These are phyloP conservation scores for Gaeumannomyces tritici DNA, from an alignment of 2,329 filamentous ascomycete genomes.

Conservation along the genomic window DNA sequence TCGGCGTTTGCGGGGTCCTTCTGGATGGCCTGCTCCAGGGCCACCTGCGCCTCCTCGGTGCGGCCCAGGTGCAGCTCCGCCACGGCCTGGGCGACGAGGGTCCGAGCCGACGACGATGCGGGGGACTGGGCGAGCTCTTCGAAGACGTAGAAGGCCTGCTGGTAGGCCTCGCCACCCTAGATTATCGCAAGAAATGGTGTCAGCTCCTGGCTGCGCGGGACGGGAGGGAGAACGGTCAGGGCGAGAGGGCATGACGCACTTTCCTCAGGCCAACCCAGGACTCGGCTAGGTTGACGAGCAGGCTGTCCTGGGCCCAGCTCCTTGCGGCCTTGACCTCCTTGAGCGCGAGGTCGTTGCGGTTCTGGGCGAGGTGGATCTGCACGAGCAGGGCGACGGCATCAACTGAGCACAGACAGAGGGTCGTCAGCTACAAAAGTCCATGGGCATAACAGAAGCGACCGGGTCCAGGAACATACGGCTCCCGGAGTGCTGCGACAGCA, in stretches of 20 bases:
- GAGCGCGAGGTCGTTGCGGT: slow-evolving; percentile 78
- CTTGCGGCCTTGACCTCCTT: slow-evolving; percentile 83
- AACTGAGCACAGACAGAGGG: slow-evolving; percentile 26
- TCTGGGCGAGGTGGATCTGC: slow-evolving; percentile 87
- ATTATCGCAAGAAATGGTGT: slow-evolving; percentile 7
- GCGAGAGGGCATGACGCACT: slow-evolving; percentile 38
- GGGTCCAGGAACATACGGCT: slow-evolving; percentile 55
- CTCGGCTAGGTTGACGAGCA: slow-evolving; percentile 89
- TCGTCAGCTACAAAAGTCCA: neutral
- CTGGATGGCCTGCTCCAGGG: slow-evolving; percentile 68
- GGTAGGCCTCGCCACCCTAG: slow-evolving; percentile 89
- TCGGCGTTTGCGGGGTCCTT: slow-evolving; percentile 64
- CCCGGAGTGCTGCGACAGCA: slow-evolving; percentile 77
- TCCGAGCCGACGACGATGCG: slow-evolving; percentile 65
- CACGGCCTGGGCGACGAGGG: slow-evolving; percentile 79
- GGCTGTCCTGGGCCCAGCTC: slow-evolving; percentile 89
- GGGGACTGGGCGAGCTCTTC: slow-evolving; percentile 89
- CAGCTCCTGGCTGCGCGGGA: neutral
- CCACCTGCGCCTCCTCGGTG: slow-evolving; percentile 79
- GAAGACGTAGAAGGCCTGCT: slow-evolving; percentile 94
- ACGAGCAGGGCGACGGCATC: slow-evolving; percentile 78
- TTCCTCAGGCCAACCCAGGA: slow-evolving; percentile 87
- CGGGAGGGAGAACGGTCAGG: neutral
- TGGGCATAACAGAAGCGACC: neutral
- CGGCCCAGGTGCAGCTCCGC: slow-evolving; percentile 86